Evolutionary conservation across 345 rosid genomes (phyloP), one percentile per base, ranked within the genome.

Genomic region (Aquilaria sinensis): DNA sequence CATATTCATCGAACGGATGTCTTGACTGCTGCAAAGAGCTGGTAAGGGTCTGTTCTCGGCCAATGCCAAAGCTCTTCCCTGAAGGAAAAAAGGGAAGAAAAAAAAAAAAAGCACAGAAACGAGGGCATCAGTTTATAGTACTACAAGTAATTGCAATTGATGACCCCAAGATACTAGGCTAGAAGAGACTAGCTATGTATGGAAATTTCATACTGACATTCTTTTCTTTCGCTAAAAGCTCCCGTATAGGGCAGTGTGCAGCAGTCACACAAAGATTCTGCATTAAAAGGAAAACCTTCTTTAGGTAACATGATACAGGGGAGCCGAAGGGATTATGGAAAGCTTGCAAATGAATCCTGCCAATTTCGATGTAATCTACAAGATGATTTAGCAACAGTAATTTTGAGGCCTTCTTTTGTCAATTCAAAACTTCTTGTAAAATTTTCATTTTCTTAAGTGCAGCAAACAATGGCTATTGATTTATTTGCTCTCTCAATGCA

Each of bases 241-340:
- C 99, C 75, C 99, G 77, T 41, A 94, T 90, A 52, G 99, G 99
- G 70, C 90, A 83, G 79, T 94, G 97, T 7, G 99, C 99, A 9
- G 99, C 97, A 14, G 93, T 94, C 49, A 90, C 89, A 48, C 96
- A 87, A 0, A 94, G 91, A 73, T 94, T 94, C 97, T 94, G 90
- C 75, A 75, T 58, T 61, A 53, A 65, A 72, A 67, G 23, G 15
- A 29, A 10, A 13, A 63, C 33, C 13, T 55, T 61, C 29, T 34
- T 57, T 16, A 23, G 31, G 51, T 31, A 51, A 61, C 49, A 11
- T 51, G 43, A 16, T 12, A 3, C 29, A 12, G 23, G 6, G n/a
- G 50, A 37, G 43, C 41, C 33, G 8, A 9, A 51, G 45, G 15
- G 9, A 23, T 23, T 7, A 51, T 10, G 12, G 10, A 34, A 60